Conservation (phyloP, 352 stramenopile species). For the Globisporangium megalacanthum region DNA sequence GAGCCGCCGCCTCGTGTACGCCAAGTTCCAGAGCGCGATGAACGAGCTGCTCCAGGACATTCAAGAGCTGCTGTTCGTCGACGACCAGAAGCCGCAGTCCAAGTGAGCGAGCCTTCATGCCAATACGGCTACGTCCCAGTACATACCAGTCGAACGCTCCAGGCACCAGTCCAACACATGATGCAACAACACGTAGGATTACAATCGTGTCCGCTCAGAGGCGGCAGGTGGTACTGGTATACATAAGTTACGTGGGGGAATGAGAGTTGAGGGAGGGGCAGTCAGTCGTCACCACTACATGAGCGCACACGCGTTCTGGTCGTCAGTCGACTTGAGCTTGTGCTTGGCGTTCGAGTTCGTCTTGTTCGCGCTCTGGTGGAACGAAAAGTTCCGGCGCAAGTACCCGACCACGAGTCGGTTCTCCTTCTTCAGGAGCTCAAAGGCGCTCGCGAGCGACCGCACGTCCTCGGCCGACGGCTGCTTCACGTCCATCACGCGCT, state of each 20-base stretch:
- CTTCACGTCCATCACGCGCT: conserved; percentile 64
- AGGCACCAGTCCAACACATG: no score
- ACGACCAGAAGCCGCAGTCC: conserved; percentile 18
- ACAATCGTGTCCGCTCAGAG: no score
- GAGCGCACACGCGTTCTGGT: conserved; percentile 52
- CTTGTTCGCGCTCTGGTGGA: conserved; percentile 32
- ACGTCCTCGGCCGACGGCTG: conserved; percentile 27
- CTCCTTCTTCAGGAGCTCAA: conserved; percentile 65
- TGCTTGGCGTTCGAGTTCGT: conserved; percentile 12
- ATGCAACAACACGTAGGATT: no score
- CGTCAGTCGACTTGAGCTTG: conserved; percentile 25
- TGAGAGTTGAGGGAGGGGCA: no score
- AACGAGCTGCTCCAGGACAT: conserved; percentile 71
- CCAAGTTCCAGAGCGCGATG: conserved; percentile 71
- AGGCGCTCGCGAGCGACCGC: conserved; percentile 31
- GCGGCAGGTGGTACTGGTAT: not conserved
- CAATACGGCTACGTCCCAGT: not conserved
- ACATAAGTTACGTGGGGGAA: conserved; percentile 10
- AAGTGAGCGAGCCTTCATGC: conserved; percentile 21
- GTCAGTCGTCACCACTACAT: conserved; percentile 36
- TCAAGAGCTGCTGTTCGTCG: conserved; percentile 52
- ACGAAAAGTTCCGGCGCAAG: conserved; percentile 79
- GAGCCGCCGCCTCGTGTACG: conserved; percentile 42
- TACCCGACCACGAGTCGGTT: conserved; percentile 73
- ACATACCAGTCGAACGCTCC: no score